phyloP scores from a whole-genome alignment of 495 filamentous ascomycete species.

The Corynascus novoguineensis region DNA sequence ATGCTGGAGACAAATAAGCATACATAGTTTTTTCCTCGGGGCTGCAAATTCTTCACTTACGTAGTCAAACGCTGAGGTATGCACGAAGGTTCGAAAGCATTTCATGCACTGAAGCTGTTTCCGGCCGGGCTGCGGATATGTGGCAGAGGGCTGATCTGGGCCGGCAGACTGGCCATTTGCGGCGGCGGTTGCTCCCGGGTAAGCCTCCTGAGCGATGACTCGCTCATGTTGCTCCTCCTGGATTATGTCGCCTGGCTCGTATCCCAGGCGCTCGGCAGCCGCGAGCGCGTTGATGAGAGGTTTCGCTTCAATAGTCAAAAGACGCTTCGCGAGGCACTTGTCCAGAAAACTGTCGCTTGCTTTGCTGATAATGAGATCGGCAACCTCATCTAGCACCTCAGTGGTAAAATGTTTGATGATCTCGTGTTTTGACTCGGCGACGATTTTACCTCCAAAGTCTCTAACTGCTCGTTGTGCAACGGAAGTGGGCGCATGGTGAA shows the following conservation, averaged over 20 bases:
- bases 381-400: constrained; percentile 37
- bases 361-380: constrained; percentile 35
- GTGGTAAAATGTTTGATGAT: constrained; percentile 34
- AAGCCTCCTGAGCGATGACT: constrained; percentile 30
- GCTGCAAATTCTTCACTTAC: constrained; percentile 26
- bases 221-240: constrained; percentile 33
- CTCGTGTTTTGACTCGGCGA: constrained; percentile 36
- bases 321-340: constrained; percentile 39
- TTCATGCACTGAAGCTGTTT: constrained; percentile 30
- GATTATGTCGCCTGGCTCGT: constrained; percentile 39
- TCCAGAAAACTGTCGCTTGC: constrained; percentile 45
- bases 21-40: too few relatives aligned
- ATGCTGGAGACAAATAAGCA: constrained; percentile 29
- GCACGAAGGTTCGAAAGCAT: constrained; percentile 38
- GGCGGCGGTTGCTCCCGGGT: constrained; percentile 16
- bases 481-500: constrained; percentile 36
- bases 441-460: constrained; percentile 44
- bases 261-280: constrained; percentile 46
- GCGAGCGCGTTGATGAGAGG: constrained; percentile 47
- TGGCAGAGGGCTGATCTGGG: constrained; percentile 6
- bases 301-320: constrained; percentile 44
- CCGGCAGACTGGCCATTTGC: constrained; percentile 8
- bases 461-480: constrained; percentile 38
- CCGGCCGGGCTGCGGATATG: background rate
- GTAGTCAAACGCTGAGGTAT: constrained; percentile 32